phyloP scores from a whole-genome alignment of 768 basidiomycete genomes.

The Pholiota conissans region DNA sequence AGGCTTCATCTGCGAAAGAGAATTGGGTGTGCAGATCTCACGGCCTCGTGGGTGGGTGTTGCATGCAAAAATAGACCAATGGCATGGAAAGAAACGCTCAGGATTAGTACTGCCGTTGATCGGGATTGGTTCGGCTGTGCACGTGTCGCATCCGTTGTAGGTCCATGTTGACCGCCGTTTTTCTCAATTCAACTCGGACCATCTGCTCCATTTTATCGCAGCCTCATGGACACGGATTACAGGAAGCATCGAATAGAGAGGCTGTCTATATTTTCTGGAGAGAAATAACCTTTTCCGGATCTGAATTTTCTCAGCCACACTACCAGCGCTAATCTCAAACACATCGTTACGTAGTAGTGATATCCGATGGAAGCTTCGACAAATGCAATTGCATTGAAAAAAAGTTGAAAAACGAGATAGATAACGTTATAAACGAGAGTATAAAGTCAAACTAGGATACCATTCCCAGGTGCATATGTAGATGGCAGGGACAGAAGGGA shows the following conservation, averaged over 20 bases:
- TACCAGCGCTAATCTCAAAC: too few species aligned
- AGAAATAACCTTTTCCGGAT: neutral
- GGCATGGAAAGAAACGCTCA: neutral
- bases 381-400: neutral
- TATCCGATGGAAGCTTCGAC: too few species aligned
- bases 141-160: slow-evolving; percentile 23
- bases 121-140: slow-evolving; percentile 11
- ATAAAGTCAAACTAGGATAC: neutral
- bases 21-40: neutral
- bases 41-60: slow-evolving; percentile 8
- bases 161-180: slow-evolving; percentile 24
- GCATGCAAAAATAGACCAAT: neutral
- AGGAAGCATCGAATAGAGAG: too few species aligned
- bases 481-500: neutral
- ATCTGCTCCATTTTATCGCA: too few species aligned
- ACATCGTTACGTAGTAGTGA: too few species aligned
- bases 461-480: neutral
- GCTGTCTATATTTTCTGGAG: neutral
- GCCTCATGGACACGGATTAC: too few species aligned
- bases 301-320: too few species aligned
- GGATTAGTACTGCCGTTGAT: neutral
- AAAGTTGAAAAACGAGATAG: neutral
- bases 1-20: neutral
- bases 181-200: neutral
- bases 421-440: neutral